Evolutionary conservation across 495 filamentous ascomycete genomes (phyloP), one percentile per base, ranked within the genome.

Genomic region (Neurospora hispaniola): DNA sequence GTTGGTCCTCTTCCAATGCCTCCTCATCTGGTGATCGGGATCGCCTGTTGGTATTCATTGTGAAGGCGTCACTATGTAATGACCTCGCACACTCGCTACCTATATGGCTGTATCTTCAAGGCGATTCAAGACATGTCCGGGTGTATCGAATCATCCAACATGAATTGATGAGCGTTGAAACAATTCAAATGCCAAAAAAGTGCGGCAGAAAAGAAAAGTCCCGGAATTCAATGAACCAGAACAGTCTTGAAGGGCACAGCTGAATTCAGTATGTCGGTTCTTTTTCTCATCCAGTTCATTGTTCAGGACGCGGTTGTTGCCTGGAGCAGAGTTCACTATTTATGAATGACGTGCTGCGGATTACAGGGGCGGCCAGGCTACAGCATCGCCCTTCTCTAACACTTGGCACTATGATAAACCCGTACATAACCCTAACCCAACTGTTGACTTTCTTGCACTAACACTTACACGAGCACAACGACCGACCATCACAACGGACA

Each of bases 1-100:
- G 73, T 69, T 86, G 82, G 62, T 86, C 82, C 73, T 88, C 87
- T 38, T 85, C 81, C 18, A 84, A 76, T 14, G 86, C 87, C 46
- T 86, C 88, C 35, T 80, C 81, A 80, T 89, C 85, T 69, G 85
- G 88, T 12, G 76, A 74, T 68, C 74, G 76, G 10, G 75, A 42
- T 18, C 73, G 77, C 35, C 72, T 78, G 27, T 46, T 66, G 71
- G 74, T 78, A 73, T 75, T 77, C 76, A 80, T 80, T 43, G 68
- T 76, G 40, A 46, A 69, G 0, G 23, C 16, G 54, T 16, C 6
- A 27, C 11, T 27, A 10, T 11, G 20, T 27, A 10, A 23, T 27
- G 20, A 11, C 46, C 20, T 48, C 12, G 5, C 46, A 31, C 27
- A 31, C 27, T 31, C 27, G 27, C 27, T 31, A 31, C 27, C 27